Percentiles rank a stretch among this genome's conserved stretches.
Evolutionary conservation across 768 basidiomycete genomes (phyloP).

Genomic region (Naganishia antarctica): DNA sequence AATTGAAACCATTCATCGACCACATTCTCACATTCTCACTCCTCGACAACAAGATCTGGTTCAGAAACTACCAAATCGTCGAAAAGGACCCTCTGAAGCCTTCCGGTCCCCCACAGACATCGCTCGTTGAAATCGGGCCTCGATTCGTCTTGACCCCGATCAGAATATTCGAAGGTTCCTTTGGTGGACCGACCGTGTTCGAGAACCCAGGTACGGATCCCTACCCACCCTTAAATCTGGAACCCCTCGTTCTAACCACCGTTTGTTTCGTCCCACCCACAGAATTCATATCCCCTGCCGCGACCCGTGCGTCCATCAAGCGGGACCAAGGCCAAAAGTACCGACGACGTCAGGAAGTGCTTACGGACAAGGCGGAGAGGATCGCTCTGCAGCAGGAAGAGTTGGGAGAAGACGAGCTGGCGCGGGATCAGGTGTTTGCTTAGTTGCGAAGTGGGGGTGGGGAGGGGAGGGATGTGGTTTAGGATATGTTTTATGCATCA

Average conservation of each 20-base stretch:
- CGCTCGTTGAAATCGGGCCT: conserved; percentile 94
- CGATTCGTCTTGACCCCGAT: conserved; percentile 96
- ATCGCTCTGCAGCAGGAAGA: conserved; percentile 58
- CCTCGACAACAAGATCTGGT: conserved; percentile 95
- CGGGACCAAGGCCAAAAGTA: conserved; percentile 76
- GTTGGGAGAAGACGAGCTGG: conserved; percentile 69
- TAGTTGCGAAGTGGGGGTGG: conserved; percentile 45
- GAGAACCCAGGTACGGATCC: conserved; percentile 76
- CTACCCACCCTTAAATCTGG: no score
- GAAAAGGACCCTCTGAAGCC: conserved; percentile 90
- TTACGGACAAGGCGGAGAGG: conserved; percentile 63
- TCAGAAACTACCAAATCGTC: conserved; percentile 97
- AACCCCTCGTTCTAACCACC: background rate
- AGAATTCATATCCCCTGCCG: conserved; percentile 91
- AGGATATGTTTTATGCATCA: background rate
- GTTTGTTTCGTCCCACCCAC: conserved; percentile 15
- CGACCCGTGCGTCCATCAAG: conserved; percentile 65
- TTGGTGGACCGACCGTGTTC: conserved; percentile 88
- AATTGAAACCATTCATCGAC: conserved; percentile 94
- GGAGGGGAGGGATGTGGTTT: background rate
- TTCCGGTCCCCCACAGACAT: conserved; percentile 73
- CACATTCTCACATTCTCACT: conserved; percentile 95
- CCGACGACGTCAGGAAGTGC: conserved; percentile 69
- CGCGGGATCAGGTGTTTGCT: conserved; percentile 82
- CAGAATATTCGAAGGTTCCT: conserved; percentile 95